Evolutionary conservation across 495 filamentous ascomycete species (phyloP).

Genomic region (Aspergillus mulundensis): DNA sequence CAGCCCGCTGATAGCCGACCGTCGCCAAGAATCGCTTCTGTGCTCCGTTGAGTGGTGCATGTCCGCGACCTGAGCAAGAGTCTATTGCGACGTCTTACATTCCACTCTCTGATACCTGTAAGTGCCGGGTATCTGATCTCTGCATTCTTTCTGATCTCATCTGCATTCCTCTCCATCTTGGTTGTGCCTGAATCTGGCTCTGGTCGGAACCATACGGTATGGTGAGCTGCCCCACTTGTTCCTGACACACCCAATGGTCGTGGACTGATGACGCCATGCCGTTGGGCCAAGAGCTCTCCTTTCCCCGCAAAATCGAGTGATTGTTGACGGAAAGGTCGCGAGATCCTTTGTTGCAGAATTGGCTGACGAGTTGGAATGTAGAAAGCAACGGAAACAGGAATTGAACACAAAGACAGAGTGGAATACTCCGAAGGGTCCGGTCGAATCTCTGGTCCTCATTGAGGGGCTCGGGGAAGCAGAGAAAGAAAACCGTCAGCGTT

Average conservation of each 20-base stretch:
- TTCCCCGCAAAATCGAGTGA: conserved; percentile 3
- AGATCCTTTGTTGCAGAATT: not conserved
- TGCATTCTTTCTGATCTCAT: not conserved
- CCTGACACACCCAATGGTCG: not conserved
- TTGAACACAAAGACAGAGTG: not conserved
- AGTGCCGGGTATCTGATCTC: too few species aligned
- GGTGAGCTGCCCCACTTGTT: not conserved
- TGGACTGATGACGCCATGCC: conserved; percentile 3
- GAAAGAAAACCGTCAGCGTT: not conserved
- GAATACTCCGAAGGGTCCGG: not conserved
- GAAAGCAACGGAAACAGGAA: not conserved
- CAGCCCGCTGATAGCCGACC: not conserved
- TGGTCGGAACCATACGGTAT: not conserved
- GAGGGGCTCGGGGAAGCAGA: not conserved
- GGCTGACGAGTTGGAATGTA: not conserved
- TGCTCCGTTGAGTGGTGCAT: not conserved
- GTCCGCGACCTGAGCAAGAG: not conserved
- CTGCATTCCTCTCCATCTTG: not conserved
- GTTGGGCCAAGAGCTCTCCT: not conserved
- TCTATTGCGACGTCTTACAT: too few species aligned
- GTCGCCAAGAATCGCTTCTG: not conserved
- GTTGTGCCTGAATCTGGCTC: not conserved
- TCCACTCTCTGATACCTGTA: not conserved
- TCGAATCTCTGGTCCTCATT: not conserved
- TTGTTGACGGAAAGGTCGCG: not conserved